Evolutionary conservation across 768 basidiomycete species (phyloP), one percentile per base, ranked within the genome.

Genomic region (Rhodotorula toruloides): DNA sequence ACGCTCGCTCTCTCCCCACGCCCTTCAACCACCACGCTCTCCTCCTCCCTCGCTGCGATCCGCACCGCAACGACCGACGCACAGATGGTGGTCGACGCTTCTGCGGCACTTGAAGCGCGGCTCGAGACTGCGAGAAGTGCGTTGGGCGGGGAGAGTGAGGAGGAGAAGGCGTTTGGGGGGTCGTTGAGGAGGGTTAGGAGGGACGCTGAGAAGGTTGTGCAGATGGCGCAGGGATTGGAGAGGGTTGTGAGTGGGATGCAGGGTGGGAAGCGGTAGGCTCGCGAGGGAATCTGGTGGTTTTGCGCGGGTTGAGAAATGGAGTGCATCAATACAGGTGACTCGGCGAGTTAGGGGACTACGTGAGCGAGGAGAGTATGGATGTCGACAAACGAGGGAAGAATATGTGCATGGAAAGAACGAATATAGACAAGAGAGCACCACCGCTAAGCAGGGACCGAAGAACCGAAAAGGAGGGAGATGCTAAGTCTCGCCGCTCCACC

Each of bases 191-290:
- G 50, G 56, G 36, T 62, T 8, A 31, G 44, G 60, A 27, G 66
- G 25, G 66, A 67, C 46, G 61, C 61, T 3, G 61, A 63, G 17
- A 67, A 62, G 61, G 61, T 67, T 3, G 40, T 22, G 2, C 53
- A 62, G 44, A 62, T 67, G 13, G 39, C 14, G 4, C 8, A 14
- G 21, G 36, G 37, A 27, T 32, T 67, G 50, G 54, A 27, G 21
- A 21, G 27, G 22, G 46, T 54, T 4, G 56, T 67, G 3, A 50
- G 52, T 34, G 39, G n/a, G 48, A 32, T 37, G 36, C 16, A 50
- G 60, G 22, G 9, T 9, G 17, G 6, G 43, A 32, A 42, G 44
- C 44, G 44, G 46, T 27, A 47, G 25, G 12, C 1, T 16, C 44
- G 21, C 13, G 17, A 7, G 11, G 25, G 44, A n/a, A 48, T n/a